phyloP scores from a whole-genome alignment of 306 rosid species.

The Cicer judaicum region DNA sequence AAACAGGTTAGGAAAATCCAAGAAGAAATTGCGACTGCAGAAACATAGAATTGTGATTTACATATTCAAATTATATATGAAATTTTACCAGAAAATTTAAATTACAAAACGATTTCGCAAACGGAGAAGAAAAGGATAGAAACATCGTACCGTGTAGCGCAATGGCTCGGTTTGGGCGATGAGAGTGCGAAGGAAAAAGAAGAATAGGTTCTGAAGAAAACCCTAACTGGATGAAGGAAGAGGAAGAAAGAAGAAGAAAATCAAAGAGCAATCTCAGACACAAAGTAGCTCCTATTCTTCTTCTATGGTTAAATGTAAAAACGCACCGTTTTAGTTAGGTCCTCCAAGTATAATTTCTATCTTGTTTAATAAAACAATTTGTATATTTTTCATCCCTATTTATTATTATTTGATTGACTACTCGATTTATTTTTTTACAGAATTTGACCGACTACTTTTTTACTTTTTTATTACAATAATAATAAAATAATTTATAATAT shows the following conservation, averaged over 20 bases:
- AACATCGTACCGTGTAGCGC: neutral
- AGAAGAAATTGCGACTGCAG: neutral
- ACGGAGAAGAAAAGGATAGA: neutral
- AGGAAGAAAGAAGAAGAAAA: neutral
- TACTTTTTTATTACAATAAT: no score
- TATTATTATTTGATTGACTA: no score
- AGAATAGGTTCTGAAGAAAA: neutral
- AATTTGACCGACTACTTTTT: no score
- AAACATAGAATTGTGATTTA: neutral
- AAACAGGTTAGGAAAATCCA: neutral
- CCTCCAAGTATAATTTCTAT: no score
- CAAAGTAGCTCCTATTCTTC: neutral
- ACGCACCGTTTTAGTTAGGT: neutral
- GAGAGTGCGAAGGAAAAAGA: neutral
- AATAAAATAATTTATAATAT: no score
- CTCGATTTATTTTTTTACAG: no score
- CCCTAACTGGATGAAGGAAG: constrained; percentile 1
- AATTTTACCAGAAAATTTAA: neutral
- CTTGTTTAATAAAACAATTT: no score
- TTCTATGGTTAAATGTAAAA: neutral
- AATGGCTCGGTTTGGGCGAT: no score
- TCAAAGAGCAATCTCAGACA: neutral
- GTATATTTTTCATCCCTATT: no score
- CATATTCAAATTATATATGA: neutral
- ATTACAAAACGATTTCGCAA: neutral